phyloP scores from a whole-genome alignment of 225 moss, liverwort and hornwort species.

The Antitrichia curtipendula region DNA sequence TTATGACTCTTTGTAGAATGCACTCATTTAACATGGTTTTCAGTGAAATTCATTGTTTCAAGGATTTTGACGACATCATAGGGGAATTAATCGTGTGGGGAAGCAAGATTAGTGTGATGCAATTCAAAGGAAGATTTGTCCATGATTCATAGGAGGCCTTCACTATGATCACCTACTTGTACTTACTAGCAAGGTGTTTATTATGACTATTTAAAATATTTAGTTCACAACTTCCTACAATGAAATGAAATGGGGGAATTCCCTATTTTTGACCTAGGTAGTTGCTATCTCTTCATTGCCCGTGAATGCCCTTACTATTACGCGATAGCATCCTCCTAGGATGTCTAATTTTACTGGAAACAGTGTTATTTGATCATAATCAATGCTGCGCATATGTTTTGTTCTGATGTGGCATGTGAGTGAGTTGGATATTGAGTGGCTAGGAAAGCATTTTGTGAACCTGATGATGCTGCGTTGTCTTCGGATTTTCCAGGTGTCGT shows the following conservation, averaged over 20 bases:
- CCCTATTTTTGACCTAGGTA: not conserved
- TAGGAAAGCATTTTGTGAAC: not conserved
- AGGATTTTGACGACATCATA: not conserved
- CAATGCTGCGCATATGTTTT: not conserved
- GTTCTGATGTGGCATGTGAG: not conserved
- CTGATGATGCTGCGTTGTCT: conserved; percentile 2
- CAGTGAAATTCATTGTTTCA: not conserved
- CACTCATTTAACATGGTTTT: not conserved
- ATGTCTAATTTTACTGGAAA: not conserved
- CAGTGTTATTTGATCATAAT: not conserved
- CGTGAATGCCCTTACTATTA: not conserved
- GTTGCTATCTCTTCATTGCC: not conserved
- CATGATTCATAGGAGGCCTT: not conserved
- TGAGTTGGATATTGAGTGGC: not conserved
- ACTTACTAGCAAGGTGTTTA: not conserved
- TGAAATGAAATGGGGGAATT: not conserved
- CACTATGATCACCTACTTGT: not conserved
- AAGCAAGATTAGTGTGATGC: not conserved
- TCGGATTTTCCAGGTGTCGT: conserved; percentile 8
- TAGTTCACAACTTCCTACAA: not conserved
- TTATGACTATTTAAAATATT: not conserved
- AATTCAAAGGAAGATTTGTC: not conserved
- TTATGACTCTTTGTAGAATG: not conserved
- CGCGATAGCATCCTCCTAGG: not conserved
- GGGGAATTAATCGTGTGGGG: not conserved